phyloP scores from a whole-genome alignment of 352 stramenopile genomes.

The Peronospora belbahrii region DNA sequence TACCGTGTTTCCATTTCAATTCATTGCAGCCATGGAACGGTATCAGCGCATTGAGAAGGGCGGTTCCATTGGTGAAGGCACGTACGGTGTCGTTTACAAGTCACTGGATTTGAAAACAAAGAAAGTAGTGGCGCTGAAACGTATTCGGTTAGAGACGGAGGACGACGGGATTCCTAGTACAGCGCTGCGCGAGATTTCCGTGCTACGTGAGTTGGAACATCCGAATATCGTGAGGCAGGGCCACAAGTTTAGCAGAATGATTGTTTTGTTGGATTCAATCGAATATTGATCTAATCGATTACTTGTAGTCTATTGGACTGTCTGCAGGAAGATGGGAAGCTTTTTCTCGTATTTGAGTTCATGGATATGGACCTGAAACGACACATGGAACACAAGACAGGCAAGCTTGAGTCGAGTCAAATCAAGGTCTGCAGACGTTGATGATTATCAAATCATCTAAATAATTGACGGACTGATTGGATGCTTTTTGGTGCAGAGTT shows the following conservation, averaged over 20 bases:
- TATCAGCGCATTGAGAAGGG: conserved; percentile 93
- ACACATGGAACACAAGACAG: conserved; percentile 89
- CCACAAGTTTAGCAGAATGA: not conserved
- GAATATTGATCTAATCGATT: not conserved
- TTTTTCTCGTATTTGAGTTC: conserved; percentile 99
- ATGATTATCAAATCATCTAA: too few species aligned
- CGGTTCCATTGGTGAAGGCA: conserved; percentile 90
- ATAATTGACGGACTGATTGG: not conserved
- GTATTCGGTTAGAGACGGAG: conserved; percentile 97
- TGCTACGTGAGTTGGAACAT: conserved; percentile 96
- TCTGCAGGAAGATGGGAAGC: conserved; percentile 90
- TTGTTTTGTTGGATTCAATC: too few species aligned
- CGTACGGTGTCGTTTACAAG: conserved; percentile 97
- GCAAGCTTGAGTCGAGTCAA: conserved; percentile 43
- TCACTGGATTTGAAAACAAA: conserved; percentile 88
- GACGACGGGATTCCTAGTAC: conserved; percentile 98
- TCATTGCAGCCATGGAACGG: conserved; percentile 56
- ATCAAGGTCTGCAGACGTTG: conserved; percentile 40
- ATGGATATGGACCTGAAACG: conserved; percentile 97
- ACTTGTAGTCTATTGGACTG: conserved; percentile 87
- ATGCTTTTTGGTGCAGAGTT: conserved; percentile 23
- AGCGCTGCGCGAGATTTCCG: conserved; percentile 96
- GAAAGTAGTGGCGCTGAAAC: conserved; percentile 92
- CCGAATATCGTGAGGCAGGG: conserved; percentile 94
- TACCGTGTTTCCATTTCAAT: conserved; percentile 1